These are phyloP conservation scores for Talaromyces funiculosus DNA, from an alignment of 2,329 filamentous ascomycete species.

Conservation along the genomic window DNA sequence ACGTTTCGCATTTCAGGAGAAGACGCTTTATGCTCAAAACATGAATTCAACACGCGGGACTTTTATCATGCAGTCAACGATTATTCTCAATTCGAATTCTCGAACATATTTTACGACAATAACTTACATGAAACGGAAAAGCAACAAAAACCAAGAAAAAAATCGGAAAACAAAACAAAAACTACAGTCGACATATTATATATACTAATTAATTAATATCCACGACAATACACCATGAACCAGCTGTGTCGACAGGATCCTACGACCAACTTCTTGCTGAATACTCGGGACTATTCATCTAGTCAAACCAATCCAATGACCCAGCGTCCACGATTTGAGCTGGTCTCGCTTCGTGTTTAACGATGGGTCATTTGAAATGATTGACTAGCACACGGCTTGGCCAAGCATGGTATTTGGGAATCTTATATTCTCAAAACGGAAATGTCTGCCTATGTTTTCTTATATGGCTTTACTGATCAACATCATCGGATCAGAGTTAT, in stretches of 20 bases:
- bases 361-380: background rate
- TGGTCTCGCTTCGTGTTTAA: slow-evolving; percentile 6
- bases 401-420: background rate
- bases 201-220: background rate
- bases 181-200: background rate
- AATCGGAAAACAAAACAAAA: background rate
- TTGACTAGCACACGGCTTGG: slow-evolving; percentile 1
- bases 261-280: background rate
- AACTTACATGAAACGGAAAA: background rate
- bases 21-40: background rate
- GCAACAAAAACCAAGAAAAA: background rate
- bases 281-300: background rate
- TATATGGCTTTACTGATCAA: background rate
- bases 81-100: slow-evolving; percentile 1
- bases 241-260: slow-evolving; percentile 2
- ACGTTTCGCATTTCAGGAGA: background rate
- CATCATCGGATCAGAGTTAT: background rate
- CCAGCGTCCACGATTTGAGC: slow-evolving; percentile 9
- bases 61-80: slow-evolving; percentile 5
- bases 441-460: slow-evolving; percentile 1
- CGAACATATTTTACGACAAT: slow-evolving; percentile 7
- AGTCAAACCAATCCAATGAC: background rate
- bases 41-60: background rate
- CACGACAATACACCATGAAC: slow-evolving; percentile 5
- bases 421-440: background rate